Evolutionary conservation across 176 grass and related monocot species (phyloP).

Genomic region (Stipa capillata): DNA sequence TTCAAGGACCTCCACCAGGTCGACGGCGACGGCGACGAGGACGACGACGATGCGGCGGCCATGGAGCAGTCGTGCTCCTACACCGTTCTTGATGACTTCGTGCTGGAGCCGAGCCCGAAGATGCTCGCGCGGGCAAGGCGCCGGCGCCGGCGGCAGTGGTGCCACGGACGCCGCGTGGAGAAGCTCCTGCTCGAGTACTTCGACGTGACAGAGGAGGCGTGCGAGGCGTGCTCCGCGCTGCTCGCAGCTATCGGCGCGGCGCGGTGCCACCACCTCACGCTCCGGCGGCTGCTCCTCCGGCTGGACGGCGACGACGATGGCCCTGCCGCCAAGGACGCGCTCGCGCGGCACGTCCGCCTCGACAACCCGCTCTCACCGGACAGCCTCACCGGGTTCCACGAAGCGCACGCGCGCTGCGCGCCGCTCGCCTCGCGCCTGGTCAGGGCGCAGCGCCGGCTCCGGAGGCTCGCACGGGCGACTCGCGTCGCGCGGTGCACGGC

Average conservation of each 20-base stretch:
- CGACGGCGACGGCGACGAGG: too few species aligned
- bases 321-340: background rate
- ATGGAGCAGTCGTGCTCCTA: constrained; percentile 30
- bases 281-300: constrained; percentile 39
- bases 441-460: constrained; percentile 16
- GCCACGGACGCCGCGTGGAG: background rate
- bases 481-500: constrained; percentile 24
- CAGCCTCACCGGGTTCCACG: constrained; percentile 31
- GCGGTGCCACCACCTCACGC: constrained; percentile 37
- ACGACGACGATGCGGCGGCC: background rate
- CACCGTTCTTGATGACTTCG: constrained; percentile 24
- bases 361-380: constrained; percentile 71
- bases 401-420: constrained; percentile 31
- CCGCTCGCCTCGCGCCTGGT: constrained; percentile 34
- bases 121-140: background rate
- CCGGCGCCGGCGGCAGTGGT: too few species aligned
- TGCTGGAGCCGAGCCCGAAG: constrained; percentile 56
- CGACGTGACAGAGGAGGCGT: constrained; percentile 50
- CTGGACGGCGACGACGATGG: background rate
- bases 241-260: constrained; percentile 42
- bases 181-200: constrained; percentile 64
- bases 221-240: constrained; percentile 50
- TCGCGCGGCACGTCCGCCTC: constrained; percentile 26
- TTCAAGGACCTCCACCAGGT: too few species aligned
- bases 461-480: constrained; percentile 2